Conservation (phyloP, 345 rosid species). For the Eucalyptus coolabah region DNA sequence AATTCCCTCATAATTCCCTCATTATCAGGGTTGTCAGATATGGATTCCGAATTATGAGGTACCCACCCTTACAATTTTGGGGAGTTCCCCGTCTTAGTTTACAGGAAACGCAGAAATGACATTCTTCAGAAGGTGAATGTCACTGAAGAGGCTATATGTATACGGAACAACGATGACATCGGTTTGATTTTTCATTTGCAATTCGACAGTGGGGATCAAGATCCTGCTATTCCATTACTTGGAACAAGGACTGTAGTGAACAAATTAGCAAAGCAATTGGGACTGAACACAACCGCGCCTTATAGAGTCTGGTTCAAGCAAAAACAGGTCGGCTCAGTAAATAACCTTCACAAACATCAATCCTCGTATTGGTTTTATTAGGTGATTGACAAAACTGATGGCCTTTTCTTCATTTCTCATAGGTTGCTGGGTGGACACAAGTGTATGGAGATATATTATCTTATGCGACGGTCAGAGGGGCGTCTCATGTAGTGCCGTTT, state of each 20-base stretch:
- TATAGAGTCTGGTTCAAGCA: conserved; percentile 33
- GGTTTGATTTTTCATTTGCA: not conserved
- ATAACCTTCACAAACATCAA: not conserved
- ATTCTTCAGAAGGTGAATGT: not conserved
- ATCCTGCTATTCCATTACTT: not conserved
- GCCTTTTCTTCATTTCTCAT: not conserved
- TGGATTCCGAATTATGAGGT: conserved; percentile 13
- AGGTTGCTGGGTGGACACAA: conserved; percentile 54
- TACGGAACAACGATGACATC: not conserved
- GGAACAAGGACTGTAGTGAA: conserved; percentile 9
- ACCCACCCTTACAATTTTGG: conserved; percentile 23
- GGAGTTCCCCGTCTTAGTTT: not conserved
- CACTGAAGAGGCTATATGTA: not conserved
- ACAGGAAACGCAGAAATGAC: not conserved
- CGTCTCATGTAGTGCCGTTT: conserved; percentile 35
- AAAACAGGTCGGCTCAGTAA: conserved; percentile 14
- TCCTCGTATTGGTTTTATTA: not conserved
- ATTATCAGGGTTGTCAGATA: conserved; percentile 11
- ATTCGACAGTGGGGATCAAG: not conserved
- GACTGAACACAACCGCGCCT: conserved; percentile 23
- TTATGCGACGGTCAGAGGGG: conserved; percentile 41
- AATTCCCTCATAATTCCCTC: not conserved
- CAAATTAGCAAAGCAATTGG: conserved; percentile 16
- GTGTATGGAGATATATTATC: conserved; percentile 23
- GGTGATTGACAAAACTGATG: not conserved